Conservation (phyloP, 371 early-diverging fungal species). For the Apophysomyces sp. region DNA sequence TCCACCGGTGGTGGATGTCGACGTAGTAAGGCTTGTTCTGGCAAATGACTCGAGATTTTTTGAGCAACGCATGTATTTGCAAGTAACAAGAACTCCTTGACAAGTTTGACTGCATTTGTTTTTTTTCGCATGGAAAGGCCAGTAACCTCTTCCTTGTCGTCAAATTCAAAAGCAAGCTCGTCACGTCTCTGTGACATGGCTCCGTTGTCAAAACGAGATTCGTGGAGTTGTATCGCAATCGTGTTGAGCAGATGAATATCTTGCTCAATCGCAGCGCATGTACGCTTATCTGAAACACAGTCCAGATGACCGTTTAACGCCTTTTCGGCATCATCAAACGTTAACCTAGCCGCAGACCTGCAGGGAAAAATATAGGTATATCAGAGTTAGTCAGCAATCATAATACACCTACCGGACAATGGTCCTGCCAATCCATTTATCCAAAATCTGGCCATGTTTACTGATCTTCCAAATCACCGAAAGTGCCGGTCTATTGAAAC, state of each 20-base stretch:
- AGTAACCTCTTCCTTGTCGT: slow-evolving; percentile 31
- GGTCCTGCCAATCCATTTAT: slow-evolving; percentile 69
- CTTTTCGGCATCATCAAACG: slow-evolving; percentile 86
- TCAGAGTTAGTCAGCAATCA: not conserved
- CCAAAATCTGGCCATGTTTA: slow-evolving; percentile 58
- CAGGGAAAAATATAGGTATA: too few species aligned
- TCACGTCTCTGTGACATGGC: slow-evolving; percentile 70
- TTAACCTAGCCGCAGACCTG: slow-evolving; percentile 61
- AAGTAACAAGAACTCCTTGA: slow-evolving; percentile 86
- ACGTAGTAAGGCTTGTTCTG: slow-evolving; percentile 83
- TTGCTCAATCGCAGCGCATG: slow-evolving; percentile 10
- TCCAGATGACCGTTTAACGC: slow-evolving; percentile 60
- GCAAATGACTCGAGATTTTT: slow-evolving; percentile 74
- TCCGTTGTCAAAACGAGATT: slow-evolving; percentile 57
- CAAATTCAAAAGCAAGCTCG: slow-evolving; percentile 71
- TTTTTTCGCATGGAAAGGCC: slow-evolving; percentile 4
- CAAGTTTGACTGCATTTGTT: not conserved
- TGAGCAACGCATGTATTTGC: slow-evolving; percentile 90
- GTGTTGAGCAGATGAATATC: slow-evolving; percentile 72
- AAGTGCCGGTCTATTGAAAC: slow-evolving; percentile 65
- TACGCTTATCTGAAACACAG: not conserved
- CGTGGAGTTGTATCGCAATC: slow-evolving; percentile 76
- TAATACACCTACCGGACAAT: slow-evolving; percentile 63
- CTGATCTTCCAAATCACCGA: slow-evolving; percentile 86
- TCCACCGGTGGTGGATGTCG: slow-evolving; percentile 64